A percentile compares a stretch with the other conserved stretches of the same genome.
Evolutionary conservation across 1,284 basidiomycete genomes (phyloP).

Genomic region (Thelephora terrestris): DNA sequence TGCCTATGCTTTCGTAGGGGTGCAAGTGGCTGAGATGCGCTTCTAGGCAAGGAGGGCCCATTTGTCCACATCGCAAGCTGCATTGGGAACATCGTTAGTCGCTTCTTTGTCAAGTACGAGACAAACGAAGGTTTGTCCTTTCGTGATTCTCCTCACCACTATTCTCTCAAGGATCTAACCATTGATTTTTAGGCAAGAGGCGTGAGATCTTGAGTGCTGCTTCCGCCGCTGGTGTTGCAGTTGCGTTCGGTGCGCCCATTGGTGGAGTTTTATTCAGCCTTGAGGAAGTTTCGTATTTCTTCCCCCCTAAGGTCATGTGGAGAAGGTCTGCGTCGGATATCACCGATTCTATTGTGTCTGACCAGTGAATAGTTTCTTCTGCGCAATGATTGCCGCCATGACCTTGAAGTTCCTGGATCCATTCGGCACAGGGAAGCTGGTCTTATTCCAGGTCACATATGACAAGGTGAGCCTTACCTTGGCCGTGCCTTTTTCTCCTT

Average conservation of each 20-base stretch:
- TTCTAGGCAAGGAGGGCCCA: slow-evolving; percentile 79
- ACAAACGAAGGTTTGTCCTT: slow-evolving; percentile 69
- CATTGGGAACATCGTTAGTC: slow-evolving; percentile 89
- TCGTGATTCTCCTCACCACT: neutral
- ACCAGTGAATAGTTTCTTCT: slow-evolving; percentile 63
- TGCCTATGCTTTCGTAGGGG: slow-evolving; percentile 8
- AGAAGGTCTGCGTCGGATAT: slow-evolving; percentile 48
- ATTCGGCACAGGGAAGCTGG: slow-evolving; percentile 79
- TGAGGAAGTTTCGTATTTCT: slow-evolving; percentile 94
- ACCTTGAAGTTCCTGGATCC: slow-evolving; percentile 87
- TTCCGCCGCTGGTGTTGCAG: slow-evolving; percentile 88
- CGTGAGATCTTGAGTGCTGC: slow-evolving; percentile 89
- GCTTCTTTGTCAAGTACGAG: slow-evolving; percentile 83
- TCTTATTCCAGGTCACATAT: slow-evolving; percentile 86
- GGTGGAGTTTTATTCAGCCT: slow-evolving; percentile 89
- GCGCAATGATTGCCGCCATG: slow-evolving; percentile 88
- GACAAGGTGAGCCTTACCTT: slow-evolving; percentile 47
- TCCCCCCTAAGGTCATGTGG: slow-evolving; percentile 94
- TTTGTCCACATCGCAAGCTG: slow-evolving; percentile 96
- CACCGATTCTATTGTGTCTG: neutral
- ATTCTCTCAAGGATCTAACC: slow-evolving; percentile 5
- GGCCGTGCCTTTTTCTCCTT: neutral
- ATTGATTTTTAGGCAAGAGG: slow-evolving; percentile 55
- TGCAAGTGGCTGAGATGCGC: slow-evolving; percentile 6
- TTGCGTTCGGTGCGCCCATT: slow-evolving; percentile 86